phyloP scores from a whole-genome alignment of 139 green algal species.

The Mesostigma viride region DNA sequence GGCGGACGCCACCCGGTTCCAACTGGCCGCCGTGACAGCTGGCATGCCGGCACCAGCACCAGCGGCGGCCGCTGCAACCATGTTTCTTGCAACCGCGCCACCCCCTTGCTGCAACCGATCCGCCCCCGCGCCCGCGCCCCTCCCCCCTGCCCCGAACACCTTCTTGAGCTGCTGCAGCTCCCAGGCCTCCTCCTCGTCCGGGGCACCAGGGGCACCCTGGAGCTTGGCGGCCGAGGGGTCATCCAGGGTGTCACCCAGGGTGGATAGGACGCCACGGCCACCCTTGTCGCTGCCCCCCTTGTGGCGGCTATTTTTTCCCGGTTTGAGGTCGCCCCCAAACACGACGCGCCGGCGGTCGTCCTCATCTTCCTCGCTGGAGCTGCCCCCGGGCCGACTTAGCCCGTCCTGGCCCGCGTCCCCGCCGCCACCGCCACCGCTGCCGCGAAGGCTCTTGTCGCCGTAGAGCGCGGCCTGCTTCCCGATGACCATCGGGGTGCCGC shows the following conservation, averaged over 20 bases:
- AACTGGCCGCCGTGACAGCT: no score
- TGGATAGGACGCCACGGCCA: neutral
- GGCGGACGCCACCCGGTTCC: no score
- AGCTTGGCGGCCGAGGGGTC: no score
- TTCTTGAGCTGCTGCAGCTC: constrained; percentile 20
- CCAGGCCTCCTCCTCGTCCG: constrained; percentile 25
- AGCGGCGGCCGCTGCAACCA: no score
- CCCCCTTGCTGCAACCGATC: neutral
- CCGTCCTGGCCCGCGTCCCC: neutral
- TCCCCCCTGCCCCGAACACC: constrained; percentile 15
- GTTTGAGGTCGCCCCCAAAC: no score
- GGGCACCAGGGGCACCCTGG: no score
- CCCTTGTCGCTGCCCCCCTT: neutral
- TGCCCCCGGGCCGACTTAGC: neutral
- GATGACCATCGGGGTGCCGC: neutral
- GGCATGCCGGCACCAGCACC: no score
- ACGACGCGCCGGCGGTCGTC: neutral
- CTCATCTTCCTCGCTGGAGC: constrained; percentile 20
- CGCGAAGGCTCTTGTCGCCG: constrained; percentile 5
- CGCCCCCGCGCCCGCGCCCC: neutral
- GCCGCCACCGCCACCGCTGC: neutral
- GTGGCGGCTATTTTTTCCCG: no score
- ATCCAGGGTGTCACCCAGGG: no score
- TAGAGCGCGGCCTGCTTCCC: constrained; percentile 14
- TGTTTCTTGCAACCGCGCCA: neutral